These are phyloP conservation scores for Acaromyces ingoldii DNA, from an alignment of 1,284 basidiomycete species.

Conservation along the genomic window DNA sequence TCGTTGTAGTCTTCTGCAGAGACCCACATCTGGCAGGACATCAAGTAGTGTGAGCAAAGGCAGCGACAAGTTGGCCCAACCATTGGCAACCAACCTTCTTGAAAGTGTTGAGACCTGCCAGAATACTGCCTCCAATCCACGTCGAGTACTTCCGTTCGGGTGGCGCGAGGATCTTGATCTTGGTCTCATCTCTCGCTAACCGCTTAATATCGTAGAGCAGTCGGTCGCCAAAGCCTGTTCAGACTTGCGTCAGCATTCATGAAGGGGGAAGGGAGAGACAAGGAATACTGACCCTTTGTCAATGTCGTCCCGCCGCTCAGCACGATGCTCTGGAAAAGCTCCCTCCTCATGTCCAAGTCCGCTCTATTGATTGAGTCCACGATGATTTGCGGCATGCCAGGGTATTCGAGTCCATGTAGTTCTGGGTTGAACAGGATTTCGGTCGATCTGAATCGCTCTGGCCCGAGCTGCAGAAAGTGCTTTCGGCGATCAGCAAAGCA, in stretches of 20 bases:
- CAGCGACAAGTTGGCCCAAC: background rate
- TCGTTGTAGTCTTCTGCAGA: constrained; percentile 99
- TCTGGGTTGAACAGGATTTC: constrained; percentile 98
- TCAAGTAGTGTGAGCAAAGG: background rate
- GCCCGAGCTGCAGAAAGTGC: constrained; percentile 64
- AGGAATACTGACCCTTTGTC: constrained; percentile 28
- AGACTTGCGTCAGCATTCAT: too few relatives aligned
- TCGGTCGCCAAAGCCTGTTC: constrained; percentile 75
- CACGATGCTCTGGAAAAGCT: constrained; percentile 91
- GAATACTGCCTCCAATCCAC: constrained; percentile 82
- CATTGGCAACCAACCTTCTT: constrained; percentile 69
- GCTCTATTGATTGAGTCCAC: constrained; percentile 56
- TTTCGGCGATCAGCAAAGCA: background rate
- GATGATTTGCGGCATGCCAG: constrained; percentile 87
- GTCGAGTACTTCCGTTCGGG: constrained; percentile 99
- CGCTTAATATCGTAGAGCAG: constrained; percentile 93
- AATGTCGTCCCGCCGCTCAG: constrained; percentile 89
- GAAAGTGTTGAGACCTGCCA: constrained; percentile 92
- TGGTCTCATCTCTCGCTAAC: constrained; percentile 90
- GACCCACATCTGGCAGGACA: constrained; percentile 55
- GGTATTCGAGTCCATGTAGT: constrained; percentile 89
- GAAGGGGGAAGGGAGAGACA: background rate
- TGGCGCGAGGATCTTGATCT: constrained; percentile 98
- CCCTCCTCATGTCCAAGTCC: constrained; percentile 80
- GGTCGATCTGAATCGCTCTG: constrained; percentile 92